Conservation (phyloP, 768 basidiomycete genomes). For the Lanmaoa pseudosensibilis region DNA sequence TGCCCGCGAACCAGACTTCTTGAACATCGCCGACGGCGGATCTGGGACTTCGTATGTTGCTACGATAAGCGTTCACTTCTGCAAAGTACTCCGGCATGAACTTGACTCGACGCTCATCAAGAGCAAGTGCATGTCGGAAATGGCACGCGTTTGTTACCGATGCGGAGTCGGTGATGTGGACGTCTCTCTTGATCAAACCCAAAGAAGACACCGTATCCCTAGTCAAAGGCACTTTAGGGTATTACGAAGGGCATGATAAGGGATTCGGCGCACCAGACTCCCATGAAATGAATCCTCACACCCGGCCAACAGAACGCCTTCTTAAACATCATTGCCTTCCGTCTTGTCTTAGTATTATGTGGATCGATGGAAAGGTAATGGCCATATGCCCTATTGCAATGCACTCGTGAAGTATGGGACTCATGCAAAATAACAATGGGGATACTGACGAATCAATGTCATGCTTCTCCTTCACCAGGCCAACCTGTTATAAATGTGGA, state of each 20-base stretch:
- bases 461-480: background rate
- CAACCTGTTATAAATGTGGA: background rate
- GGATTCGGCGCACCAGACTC: conserved; percentile 30
- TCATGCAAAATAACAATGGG: background rate
- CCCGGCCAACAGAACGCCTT: conserved; percentile 22
- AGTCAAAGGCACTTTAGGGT: background rate
- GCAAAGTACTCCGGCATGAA: conserved; percentile 15
- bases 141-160: conserved; percentile 10
- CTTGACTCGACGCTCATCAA: conserved; percentile 16
- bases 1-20: conserved; percentile 15
- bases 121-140: conserved; percentile 16
- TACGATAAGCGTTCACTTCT: conserved; percentile 4
- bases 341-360: conserved; percentile 8
- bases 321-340: conserved; percentile 27
- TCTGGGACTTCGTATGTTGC: background rate
- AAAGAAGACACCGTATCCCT: conserved; percentile 19
- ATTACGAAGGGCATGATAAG: background rate
- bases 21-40: background rate
- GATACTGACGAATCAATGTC: conserved; percentile 1
- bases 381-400: background rate
- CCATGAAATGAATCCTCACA: conserved; percentile 35
- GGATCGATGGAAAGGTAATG: conserved; percentile 26
- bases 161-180: conserved; percentile 4
- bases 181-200: conserved; percentile 1
- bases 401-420: background rate